Evolutionary conservation across 2,329 filamentous ascomycete genomes (phyloP), one percentile per base, ranked within the genome.

Genomic region (Hortaea sp.): DNA sequence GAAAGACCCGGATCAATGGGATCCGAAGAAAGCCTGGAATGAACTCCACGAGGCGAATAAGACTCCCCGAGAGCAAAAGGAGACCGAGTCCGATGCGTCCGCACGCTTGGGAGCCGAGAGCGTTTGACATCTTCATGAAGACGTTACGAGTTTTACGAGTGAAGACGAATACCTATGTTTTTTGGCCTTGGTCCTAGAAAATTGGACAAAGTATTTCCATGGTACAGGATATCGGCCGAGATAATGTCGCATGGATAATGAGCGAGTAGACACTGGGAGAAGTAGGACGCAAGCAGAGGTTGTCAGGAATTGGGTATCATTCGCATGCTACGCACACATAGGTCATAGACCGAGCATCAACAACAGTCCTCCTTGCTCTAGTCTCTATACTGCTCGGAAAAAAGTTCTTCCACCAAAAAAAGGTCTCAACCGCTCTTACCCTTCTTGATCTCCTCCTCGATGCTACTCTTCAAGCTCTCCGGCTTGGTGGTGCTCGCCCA

Each of bases 401-500:
- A 20, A 20, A 20, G 31, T 7, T n/a, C 11, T 7, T 35, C 29
- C 11, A 39, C 35, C 3, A n/a, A 12, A 3, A 29, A 39, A 20
- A 20, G 11, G 41, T 34, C 30, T 37, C 10, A 40, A 20, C 12
- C 42, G 28, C 35, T 48, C 42, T 41, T 48, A 27, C 29, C 41
- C 51, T 52, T 52, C 52, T 56, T 56, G 49, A 61, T 44, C 48
- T 59, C 57, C 20, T 40, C 55, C 49, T 59, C 55, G 38, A 61
- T 55, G 20, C 76, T 69, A 52, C 75, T 74, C 78, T 90, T 85
- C 57, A 98, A 70, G 35, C 70, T 69, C 71, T 90, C 87, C 1
- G 92, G 92, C 75, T 89, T 92, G 49, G 85, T 88, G 12, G 81
- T 85, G 67, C 85, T 90, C 31, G 87, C 85, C 88, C 88, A 98